Evolutionary conservation across 495 filamentous ascomycete species (phyloP).

Genomic region (Daldinia vernicosa): DNA sequence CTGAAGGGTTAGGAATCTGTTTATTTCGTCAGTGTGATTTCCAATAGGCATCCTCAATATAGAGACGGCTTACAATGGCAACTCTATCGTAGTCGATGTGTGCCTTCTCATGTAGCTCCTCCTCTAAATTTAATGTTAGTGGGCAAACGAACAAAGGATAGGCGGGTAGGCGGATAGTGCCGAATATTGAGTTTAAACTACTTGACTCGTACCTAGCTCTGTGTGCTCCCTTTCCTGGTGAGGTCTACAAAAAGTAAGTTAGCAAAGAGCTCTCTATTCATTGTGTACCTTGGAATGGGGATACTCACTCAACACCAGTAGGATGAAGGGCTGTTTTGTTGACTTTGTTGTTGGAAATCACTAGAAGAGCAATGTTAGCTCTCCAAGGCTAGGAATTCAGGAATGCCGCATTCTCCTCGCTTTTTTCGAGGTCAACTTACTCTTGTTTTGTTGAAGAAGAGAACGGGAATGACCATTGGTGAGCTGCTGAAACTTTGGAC

Average conservation of each 20-base stretch:
- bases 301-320: slow-evolving; percentile 85
- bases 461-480: slow-evolving; percentile 43
- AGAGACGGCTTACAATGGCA: slow-evolving; percentile 76
- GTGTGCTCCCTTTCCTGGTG: slow-evolving; percentile 78
- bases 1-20: slow-evolving; percentile 87
- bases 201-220: slow-evolving; percentile 70
- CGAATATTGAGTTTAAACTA: neutral
- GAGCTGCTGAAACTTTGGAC: slow-evolving; percentile 56
- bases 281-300: slow-evolving; percentile 32
- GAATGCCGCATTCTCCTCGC: slow-evolving; percentile 45
- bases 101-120: slow-evolving; percentile 96
- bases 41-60: neutral
- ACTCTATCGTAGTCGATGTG: slow-evolving; percentile 99
- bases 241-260: slow-evolving; percentile 64
- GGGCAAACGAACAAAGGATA: slow-evolving; percentile 11
- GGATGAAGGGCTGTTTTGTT: slow-evolving; percentile 92
- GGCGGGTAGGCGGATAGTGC: neutral
- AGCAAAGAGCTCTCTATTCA: slow-evolving; percentile 39
- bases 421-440: slow-evolving; percentile 41
- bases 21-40: slow-evolving; percentile 33
- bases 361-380: slow-evolving; percentile 55
- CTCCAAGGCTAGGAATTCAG: slow-evolving; percentile 32
- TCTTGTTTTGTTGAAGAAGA: slow-evolving; percentile 49
- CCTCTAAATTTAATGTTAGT: slow-evolving; percentile 62
- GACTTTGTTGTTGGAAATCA: slow-evolving; percentile 72